Conservation (phyloP, 1,284 basidiomycete genomes). For the Cystobasidiaceae sp. region DNA sequence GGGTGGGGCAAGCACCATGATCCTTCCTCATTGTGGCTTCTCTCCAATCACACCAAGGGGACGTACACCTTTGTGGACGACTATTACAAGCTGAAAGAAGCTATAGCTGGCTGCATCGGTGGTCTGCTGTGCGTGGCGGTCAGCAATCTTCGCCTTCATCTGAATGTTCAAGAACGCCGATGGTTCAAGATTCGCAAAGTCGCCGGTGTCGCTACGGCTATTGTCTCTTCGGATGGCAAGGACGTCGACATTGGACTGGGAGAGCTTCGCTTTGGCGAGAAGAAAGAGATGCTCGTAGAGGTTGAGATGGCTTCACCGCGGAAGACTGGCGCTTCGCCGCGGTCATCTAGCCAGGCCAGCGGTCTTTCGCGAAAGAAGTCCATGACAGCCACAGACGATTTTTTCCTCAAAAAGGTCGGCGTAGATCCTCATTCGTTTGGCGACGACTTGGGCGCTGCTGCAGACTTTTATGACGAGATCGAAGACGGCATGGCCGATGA, state of each 20-base stretch:
- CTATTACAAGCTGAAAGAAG: slow-evolving; percentile 82
- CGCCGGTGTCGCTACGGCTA: slow-evolving; percentile 71
- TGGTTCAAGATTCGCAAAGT: slow-evolving; percentile 82
- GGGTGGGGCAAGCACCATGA: slow-evolving; percentile 95
- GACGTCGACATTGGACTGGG: slow-evolving; percentile 93
- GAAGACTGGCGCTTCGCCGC: not conserved
- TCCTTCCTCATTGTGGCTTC: slow-evolving; percentile 94
- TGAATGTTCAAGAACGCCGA: slow-evolving; percentile 76
- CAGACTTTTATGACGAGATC: slow-evolving; percentile 36
- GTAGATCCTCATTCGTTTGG: slow-evolving; percentile 54
- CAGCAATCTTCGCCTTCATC: slow-evolving; percentile 81
- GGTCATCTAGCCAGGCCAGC: not conserved
- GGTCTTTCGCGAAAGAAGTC: slow-evolving; percentile 13
- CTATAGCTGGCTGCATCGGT: slow-evolving; percentile 83
- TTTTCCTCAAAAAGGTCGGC: slow-evolving; percentile 40
- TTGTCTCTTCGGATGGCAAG: slow-evolving; percentile 78
- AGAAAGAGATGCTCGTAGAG: slow-evolving; percentile 89
- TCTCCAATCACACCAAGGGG: slow-evolving; percentile 93
- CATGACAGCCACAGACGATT: slow-evolving; percentile 40
- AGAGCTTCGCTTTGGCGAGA: slow-evolving; percentile 83
- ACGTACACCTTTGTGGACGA: slow-evolving; percentile 97
- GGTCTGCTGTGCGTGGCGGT: slow-evolving; percentile 90
- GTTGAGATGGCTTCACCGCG: slow-evolving; percentile 62
- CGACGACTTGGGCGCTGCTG: slow-evolving; percentile 47
- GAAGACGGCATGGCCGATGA: slow-evolving; percentile 74